Evolutionary conservation across 2,329 filamentous ascomycete genomes (phyloP).

Genomic region (Fusarium decemcellulare): DNA sequence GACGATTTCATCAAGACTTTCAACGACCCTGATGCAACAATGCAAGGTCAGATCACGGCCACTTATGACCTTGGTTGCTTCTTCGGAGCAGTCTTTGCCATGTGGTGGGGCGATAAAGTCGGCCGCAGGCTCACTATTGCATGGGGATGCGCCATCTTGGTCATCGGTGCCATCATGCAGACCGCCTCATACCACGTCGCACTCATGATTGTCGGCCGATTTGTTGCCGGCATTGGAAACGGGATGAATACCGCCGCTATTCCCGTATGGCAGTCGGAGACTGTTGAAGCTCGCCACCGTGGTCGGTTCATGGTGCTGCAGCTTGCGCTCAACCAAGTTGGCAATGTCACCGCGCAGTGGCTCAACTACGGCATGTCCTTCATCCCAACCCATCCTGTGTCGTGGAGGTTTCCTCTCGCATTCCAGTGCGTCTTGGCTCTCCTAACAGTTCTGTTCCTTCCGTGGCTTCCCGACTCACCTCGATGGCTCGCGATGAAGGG

Average conservation of each 20-base stretch:
- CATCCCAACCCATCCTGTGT: conserved; percentile 47
- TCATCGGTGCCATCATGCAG: conserved; percentile 18
- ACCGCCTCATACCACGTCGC: conserved; percentile 26
- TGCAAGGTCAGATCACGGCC: conserved; percentile 12
- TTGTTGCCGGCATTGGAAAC: conserved; percentile 59
- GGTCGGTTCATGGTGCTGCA: conserved; percentile 21
- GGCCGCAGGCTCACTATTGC: conserved; percentile 12
- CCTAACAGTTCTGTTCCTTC: conserved; percentile 49
- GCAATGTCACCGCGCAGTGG: conserved; percentile 55
- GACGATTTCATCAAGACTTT: conserved; percentile 3
- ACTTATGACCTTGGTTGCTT: conserved; percentile 29
- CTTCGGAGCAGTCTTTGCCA: conserved; percentile 14
- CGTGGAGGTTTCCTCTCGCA: conserved; percentile 62
- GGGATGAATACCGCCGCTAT: conserved; percentile 57
- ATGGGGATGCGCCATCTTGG: conserved; percentile 14
- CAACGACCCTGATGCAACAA: neutral
- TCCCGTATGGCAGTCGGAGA: conserved; percentile 57
- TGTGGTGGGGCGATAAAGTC: conserved; percentile 12
- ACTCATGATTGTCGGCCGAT: conserved; percentile 48
- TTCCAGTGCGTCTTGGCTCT: conserved; percentile 51
- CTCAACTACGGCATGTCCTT: conserved; percentile 57
- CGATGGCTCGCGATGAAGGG: conserved; percentile 11
- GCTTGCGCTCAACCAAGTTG: conserved; percentile 47
- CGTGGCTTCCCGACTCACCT: conserved; percentile 37
- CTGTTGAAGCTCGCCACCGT: conserved; percentile 44